These are phyloP conservation scores for Apium graveolens DNA, from an alignment of 129 eudicot genomes.

Conservation along the genomic window DNA sequence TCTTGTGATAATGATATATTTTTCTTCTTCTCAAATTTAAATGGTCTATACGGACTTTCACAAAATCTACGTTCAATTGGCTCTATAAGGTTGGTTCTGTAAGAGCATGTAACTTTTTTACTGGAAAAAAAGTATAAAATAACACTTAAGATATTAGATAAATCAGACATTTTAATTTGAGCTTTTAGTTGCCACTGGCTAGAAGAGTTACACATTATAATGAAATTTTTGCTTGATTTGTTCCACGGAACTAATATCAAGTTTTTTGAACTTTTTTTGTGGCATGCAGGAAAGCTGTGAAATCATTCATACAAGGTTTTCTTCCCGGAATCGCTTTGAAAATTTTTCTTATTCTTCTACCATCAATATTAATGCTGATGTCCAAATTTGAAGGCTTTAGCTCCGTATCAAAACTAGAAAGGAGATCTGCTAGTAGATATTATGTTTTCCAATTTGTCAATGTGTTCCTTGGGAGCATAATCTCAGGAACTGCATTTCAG, in stretches of 20 bases:
- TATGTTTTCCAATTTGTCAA: slow-evolving; percentile 53
- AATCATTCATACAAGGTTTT: slow-evolving; percentile 66
- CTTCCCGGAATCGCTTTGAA: slow-evolving; percentile 75
- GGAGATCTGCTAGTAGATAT: slow-evolving; percentile 65
- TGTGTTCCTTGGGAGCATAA: slow-evolving; percentile 71
- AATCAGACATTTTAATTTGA: neutral
- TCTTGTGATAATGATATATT: neutral
- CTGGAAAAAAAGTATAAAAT: neutral
- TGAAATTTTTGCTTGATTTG: neutral
- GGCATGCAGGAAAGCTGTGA: slow-evolving; percentile 43
- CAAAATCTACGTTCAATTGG: neutral
- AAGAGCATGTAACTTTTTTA: neutral
- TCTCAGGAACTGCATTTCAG: slow-evolving; percentile 68
- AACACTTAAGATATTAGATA: neutral
- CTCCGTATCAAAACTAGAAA: slow-evolving; percentile 52
- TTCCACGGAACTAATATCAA: neutral
- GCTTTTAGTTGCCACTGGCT: neutral
- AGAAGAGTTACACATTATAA: neutral
- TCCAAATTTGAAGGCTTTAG: slow-evolving; percentile 68
- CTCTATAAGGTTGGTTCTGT: neutral
- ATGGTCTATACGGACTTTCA: neutral
- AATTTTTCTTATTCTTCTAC: slow-evolving; percentile 57
- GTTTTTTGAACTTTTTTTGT: neutral
- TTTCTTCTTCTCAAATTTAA: neutral
- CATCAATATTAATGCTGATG: slow-evolving; percentile 63